Conservation (phyloP, 345 rosid genomes). For the Corchorus capsularis region DNA sequence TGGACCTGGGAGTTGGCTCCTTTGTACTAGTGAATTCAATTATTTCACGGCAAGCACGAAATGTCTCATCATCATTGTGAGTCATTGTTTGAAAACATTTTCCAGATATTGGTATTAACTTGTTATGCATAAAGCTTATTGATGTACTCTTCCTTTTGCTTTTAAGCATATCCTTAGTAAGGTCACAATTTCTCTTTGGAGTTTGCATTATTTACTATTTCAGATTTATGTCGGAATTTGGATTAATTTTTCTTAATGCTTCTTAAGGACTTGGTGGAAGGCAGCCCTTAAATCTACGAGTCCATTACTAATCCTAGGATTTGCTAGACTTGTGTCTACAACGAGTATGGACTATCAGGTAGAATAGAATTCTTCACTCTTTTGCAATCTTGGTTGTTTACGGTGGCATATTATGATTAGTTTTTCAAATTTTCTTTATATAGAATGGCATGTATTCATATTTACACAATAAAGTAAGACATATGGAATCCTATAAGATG, state of each 20-base stretch:
- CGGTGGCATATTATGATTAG: neutral
- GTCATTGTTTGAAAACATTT: conserved; percentile 26
- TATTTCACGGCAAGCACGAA: conserved; percentile 83
- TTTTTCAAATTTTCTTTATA: neutral
- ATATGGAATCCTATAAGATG: neutral
- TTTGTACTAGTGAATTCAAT: conserved; percentile 78
- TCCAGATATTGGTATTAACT: conserved; percentile 6
- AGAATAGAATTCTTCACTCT: conserved; percentile 18
- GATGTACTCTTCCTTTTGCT: neutral
- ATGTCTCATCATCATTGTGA: conserved; percentile 55
- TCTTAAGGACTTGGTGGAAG: conserved; percentile 69
- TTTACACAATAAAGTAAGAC: neutral
- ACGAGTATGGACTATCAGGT: conserved; percentile 90
- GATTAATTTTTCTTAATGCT: conserved; percentile 7
- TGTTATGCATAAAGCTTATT: neutral
- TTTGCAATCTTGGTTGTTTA: neutral
- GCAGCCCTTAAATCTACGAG: conserved; percentile 50
- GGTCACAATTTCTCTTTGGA: neutral
- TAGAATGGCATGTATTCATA: neutral
- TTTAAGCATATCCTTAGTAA: neutral
- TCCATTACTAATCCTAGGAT: conserved; percentile 72
- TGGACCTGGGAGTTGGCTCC: conserved; percentile 98
- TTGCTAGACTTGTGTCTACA: conserved; percentile 74
- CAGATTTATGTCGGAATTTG: neutral
- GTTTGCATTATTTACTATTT: neutral